phyloP scores from a whole-genome alignment of 805 yeast genomes.

The Kuraishia borneana region DNA sequence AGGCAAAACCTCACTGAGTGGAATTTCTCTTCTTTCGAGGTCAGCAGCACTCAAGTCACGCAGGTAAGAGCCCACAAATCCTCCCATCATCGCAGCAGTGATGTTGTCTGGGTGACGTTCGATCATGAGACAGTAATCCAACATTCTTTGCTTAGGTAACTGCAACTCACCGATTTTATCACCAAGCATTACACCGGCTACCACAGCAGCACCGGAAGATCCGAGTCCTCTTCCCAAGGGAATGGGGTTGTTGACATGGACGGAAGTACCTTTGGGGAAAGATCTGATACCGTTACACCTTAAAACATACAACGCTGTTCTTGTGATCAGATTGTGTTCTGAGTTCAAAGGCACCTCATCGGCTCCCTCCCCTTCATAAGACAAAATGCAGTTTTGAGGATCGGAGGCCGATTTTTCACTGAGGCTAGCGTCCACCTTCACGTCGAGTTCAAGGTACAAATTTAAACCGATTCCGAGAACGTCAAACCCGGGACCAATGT shows the following conservation, averaged over 20 bases:
- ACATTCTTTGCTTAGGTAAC: slow-evolving; percentile 67
- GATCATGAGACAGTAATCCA: slow-evolving; percentile 92
- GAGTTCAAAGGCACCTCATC: slow-evolving; percentile 67
- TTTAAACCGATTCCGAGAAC: slow-evolving; percentile 88
- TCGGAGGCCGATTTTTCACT: slow-evolving; percentile 38
- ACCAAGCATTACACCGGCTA: slow-evolving; percentile 89
- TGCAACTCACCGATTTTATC: slow-evolving; percentile 70
- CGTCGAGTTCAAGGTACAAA: slow-evolving; percentile 60
- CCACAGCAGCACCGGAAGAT: slow-evolving; percentile 97
- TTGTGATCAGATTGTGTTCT: slow-evolving; percentile 76
- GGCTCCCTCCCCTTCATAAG: slow-evolving; percentile 72
- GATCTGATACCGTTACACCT: slow-evolving; percentile 66
- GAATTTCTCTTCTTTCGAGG: slow-evolving; percentile 65
- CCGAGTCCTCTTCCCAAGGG: slow-evolving; percentile 97
- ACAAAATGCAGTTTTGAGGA: slow-evolving; percentile 56
- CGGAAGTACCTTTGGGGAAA: slow-evolving; percentile 77
- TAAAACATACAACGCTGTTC: slow-evolving; percentile 85
- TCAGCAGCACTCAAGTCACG: slow-evolving; percentile 70
- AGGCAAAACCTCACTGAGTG: slow-evolving; percentile 76
- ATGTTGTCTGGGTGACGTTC: slow-evolving; percentile 98
- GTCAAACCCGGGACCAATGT: slow-evolving; percentile 97
- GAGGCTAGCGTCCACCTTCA: slow-evolving; percentile 41
- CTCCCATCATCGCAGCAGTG: slow-evolving; percentile 98
- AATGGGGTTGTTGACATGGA: slow-evolving; percentile 80
- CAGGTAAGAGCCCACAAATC: slow-evolving; percentile 91